Conservation (phyloP, 805 yeast species). For the Martiniozyma abietophila region DNA sequence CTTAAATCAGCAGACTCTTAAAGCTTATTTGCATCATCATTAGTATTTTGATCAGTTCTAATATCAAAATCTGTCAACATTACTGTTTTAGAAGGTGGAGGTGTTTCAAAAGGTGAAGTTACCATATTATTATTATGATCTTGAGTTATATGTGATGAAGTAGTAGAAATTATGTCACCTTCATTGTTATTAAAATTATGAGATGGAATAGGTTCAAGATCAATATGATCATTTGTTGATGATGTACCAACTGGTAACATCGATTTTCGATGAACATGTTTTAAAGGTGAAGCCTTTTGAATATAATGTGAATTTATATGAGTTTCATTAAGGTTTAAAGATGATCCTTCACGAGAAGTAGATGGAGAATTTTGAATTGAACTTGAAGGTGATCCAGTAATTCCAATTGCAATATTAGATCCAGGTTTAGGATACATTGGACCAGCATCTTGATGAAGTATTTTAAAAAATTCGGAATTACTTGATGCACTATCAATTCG, state of each 20-base stretch:
- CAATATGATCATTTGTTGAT: neutral
- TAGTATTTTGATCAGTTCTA: too few species aligned
- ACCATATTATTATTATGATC: too few species aligned
- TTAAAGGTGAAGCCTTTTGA: neutral
- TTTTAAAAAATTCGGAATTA: constrained; percentile 7
- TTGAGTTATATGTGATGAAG: neutral
- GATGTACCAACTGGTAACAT: neutral
- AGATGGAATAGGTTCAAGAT: neutral
- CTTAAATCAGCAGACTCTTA: too few species aligned
- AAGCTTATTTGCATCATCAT: too few species aligned
- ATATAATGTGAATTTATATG: constrained; percentile 2
- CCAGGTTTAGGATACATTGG: constrained; percentile 24
- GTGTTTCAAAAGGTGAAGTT: constrained; percentile 13
- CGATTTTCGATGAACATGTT: neutral
- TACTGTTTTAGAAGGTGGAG: constrained; percentile 9
- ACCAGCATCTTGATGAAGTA: constrained; percentile 23
- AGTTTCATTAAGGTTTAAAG: neutral
- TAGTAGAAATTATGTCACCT: neutral
- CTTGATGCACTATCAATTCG: constrained; percentile 3
- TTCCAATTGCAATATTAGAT: neutral
- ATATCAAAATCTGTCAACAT: too few species aligned
- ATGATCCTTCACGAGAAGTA: constrained; percentile 4
- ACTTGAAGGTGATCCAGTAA: constrained; percentile 1
- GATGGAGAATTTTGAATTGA: neutral
- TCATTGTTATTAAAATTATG: neutral